A percentile compares a stretch with the other conserved stretches of the same genome.
Conservation (phyloP, 495 filamentous ascomycete genomes). For the Penicillium salamii region DNA sequence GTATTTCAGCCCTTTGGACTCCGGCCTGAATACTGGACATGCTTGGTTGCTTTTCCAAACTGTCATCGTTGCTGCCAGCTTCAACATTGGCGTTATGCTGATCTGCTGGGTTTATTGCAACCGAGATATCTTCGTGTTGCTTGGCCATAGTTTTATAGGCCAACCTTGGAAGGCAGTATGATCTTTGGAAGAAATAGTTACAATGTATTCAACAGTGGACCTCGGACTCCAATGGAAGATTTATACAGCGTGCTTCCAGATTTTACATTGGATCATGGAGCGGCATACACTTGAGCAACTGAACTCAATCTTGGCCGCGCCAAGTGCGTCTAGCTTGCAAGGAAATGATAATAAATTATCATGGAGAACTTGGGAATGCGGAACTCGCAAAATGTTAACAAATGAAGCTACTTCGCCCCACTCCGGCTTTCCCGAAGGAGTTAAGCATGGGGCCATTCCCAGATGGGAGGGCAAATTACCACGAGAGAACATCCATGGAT, state of each 20-base stretch:
- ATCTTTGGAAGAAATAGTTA: no score
- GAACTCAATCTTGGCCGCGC: not conserved
- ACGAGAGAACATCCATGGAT: no score
- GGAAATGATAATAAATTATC: not conserved
- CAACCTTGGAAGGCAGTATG: no score
- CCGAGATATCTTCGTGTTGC: not conserved
- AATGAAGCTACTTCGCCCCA: not conserved
- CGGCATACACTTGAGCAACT: not conserved
- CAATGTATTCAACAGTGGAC: no score
- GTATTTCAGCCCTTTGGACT: conserved; percentile 19
- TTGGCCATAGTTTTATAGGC: not conserved
- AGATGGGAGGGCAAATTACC: not conserved
- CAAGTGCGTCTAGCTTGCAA: not conserved
- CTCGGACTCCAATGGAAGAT: not conserved
- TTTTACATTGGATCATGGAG: not conserved
- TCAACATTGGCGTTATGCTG: not conserved
- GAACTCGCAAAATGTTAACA: not conserved
- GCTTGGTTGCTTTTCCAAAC: conserved; percentile 1
- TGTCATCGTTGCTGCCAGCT: not conserved
- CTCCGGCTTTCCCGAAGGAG: not conserved
- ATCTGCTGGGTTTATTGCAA: not conserved
- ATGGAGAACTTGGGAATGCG: not conserved
- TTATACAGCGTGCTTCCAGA: not conserved
- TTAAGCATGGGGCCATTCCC: not conserved
- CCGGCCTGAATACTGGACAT: conserved; percentile 18